These are phyloP conservation scores for Parietichytrium sp. DNA, from an alignment of 108 stramenopile genomes.

Conservation along the genomic window DNA sequence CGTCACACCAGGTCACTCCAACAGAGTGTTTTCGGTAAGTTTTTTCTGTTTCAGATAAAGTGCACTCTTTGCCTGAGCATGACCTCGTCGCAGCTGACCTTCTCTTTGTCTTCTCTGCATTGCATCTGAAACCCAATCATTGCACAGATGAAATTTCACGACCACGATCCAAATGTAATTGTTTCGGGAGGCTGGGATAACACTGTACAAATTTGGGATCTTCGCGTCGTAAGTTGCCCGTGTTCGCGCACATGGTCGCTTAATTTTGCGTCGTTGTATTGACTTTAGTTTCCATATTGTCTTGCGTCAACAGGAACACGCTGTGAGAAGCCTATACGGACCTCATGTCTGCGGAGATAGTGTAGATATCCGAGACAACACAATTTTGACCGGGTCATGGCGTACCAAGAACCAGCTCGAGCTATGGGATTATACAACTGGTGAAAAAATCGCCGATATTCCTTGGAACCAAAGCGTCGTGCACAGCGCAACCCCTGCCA, in stretches of 20 bases:
- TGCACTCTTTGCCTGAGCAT: too few species aligned
- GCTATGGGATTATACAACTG: conserved; percentile 61
- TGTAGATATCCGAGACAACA: conserved; percentile 48
- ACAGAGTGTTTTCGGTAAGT: conserved; percentile 60
- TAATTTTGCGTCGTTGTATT: too few species aligned
- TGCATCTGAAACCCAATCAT: too few species aligned
- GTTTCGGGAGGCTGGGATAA: conserved; percentile 66
- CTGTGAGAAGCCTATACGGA: conserved; percentile 58
- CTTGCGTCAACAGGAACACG: too few species aligned
- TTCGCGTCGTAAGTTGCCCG: too few species aligned
- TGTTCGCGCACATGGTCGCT: too few species aligned
- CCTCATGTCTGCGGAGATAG: conserved; percentile 65
- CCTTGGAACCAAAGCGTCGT: conserved; percentile 47
- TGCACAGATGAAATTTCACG: conserved; percentile 59
- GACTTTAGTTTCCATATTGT: too few species aligned
- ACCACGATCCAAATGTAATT: conserved; percentile 51
- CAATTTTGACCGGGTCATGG: conserved; percentile 59
- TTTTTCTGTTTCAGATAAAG: too few species aligned
- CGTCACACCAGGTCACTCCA: conserved; percentile 57
- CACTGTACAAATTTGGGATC: conserved; percentile 67
- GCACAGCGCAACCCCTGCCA: conserved; percentile 44
- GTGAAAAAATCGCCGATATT: conserved; percentile 48
- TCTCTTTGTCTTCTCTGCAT: too few species aligned
- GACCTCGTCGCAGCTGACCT: too few species aligned
- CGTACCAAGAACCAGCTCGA: conserved; percentile 59